Conservation (phyloP, 345 rosid species). For the Citrus australasica region DNA sequence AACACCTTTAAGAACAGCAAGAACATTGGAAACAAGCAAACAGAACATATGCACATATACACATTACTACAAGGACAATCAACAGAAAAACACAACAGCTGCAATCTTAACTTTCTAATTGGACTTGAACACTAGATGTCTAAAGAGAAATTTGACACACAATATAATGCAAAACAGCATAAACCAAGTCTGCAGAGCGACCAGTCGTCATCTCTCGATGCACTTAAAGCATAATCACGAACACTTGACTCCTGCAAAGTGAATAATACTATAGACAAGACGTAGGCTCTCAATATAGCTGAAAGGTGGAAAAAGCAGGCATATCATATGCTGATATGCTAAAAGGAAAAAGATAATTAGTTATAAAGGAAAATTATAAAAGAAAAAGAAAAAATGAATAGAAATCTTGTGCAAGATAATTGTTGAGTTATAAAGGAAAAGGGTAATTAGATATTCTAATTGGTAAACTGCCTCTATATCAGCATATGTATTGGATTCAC, state of each 20-base stretch:
- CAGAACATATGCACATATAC: not conserved
- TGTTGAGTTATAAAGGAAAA: no score
- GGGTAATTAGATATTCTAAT: not conserved
- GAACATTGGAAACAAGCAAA: not conserved
- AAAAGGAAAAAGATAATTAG: no score
- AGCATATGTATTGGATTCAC: constrained; percentile 76
- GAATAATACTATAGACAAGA: not conserved
- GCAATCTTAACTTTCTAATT: not conserved
- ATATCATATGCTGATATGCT: no score
- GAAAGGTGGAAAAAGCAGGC: not conserved
- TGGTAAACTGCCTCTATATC: constrained; percentile 96
- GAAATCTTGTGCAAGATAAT: no score
- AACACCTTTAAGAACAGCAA: not conserved
- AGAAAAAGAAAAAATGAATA: no score
- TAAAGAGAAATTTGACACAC: not conserved
- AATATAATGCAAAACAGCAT: not conserved
- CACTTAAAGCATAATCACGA: not conserved
- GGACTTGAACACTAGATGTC: not conserved
- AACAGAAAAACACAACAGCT: not conserved
- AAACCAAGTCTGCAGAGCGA: not conserved
- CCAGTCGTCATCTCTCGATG: not conserved
- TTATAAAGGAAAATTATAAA: no score
- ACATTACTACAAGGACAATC: not conserved
- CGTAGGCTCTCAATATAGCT: not conserved
- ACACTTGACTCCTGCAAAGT: not conserved